Conservation (phyloP, 2,329 filamentous ascomycete species). For the Sphaerulina vaccinii region DNA sequence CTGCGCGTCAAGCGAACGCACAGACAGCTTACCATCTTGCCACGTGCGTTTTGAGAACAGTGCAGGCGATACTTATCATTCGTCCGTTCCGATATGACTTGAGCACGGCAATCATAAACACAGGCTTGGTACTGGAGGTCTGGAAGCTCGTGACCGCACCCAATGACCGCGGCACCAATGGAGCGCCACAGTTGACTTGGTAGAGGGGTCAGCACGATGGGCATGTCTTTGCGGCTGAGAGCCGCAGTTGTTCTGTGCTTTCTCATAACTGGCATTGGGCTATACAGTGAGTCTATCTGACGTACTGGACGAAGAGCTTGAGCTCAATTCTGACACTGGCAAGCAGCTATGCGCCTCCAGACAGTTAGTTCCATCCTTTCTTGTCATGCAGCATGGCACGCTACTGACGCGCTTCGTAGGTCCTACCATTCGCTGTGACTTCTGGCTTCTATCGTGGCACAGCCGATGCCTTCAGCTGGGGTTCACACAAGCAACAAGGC, state of each 20-base stretch:
- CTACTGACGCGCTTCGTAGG: background rate
- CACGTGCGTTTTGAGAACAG: background rate
- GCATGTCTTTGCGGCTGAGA: slow-evolving; percentile 1
- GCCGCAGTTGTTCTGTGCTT: slow-evolving; percentile 14
- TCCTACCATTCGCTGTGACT: slow-evolving; percentile 5
- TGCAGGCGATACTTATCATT: background rate
- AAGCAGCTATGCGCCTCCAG: slow-evolving; percentile 14
- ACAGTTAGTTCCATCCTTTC: slow-evolving; percentile 2
- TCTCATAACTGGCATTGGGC: slow-evolving; percentile 13
- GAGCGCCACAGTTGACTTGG: slow-evolving; percentile 2
- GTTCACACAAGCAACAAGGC: slow-evolving; percentile 6
- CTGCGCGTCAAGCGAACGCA: too few species aligned
- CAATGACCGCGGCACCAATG: slow-evolving; percentile 12
- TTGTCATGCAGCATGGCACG: background rate
- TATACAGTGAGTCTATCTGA: slow-evolving; percentile 19
- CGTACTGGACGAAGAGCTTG: background rate
- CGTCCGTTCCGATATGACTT: background rate
- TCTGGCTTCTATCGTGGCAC: slow-evolving; percentile 9
- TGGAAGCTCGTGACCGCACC: background rate
- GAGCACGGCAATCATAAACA: background rate
- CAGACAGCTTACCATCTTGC: too few species aligned
- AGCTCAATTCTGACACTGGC: background rate
- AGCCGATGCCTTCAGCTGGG: slow-evolving; percentile 1
- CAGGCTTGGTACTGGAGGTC: background rate
- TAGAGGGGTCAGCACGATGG: slow-evolving; percentile 15